Conservation (phyloP, 2,329 filamentous ascomycete genomes). For the Pestalotiopsis sp. region DNA sequence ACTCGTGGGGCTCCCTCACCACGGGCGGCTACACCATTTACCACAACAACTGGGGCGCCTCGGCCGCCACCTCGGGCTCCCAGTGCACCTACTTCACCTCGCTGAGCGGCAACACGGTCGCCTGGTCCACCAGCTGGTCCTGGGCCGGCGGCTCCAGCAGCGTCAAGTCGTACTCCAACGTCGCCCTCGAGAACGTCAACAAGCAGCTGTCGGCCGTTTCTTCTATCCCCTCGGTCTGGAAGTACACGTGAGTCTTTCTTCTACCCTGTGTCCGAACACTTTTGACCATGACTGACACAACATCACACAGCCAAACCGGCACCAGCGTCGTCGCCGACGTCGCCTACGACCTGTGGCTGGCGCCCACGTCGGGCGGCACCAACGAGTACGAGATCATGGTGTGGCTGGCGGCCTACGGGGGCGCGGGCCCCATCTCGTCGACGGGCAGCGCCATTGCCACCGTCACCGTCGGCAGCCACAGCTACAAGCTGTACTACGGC, state of each 20-base stretch:
- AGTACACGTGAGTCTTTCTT: conserved; percentile 42
- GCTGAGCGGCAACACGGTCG: conserved; percentile 35
- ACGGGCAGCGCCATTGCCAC: conserved; percentile 56
- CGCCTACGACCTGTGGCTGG: conserved; percentile 62
- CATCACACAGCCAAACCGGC: conserved; percentile 46
- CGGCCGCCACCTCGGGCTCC: conserved; percentile 36
- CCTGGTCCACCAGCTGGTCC: conserved; percentile 47
- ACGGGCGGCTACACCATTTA: conserved; percentile 50
- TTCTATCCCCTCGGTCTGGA: conserved; percentile 49
- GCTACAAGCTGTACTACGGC: conserved; percentile 59
- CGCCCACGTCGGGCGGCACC: conserved; percentile 42
- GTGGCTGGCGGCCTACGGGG: conserved; percentile 31
- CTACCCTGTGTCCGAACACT: too few relatives aligned
- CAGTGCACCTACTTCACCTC: conserved; percentile 46
- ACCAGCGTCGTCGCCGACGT: conserved; percentile 56
- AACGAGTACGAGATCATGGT: conserved; percentile 61
- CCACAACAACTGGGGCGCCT: conserved; percentile 55
- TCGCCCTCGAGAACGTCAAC: conserved; percentile 34
- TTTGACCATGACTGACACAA: too few relatives aligned
- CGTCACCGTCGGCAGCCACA: conserved; percentile 51
- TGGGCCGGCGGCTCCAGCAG: conserved; percentile 42
- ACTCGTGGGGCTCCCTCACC: conserved; percentile 38
- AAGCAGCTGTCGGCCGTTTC: conserved; percentile 38
- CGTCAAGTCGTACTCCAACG: conserved; percentile 53
- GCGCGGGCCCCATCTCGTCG: conserved; percentile 36